Evolutionary conservation across 306 rosid species (phyloP).

Genomic region (Notholithocarpus densiflorus): DNA sequence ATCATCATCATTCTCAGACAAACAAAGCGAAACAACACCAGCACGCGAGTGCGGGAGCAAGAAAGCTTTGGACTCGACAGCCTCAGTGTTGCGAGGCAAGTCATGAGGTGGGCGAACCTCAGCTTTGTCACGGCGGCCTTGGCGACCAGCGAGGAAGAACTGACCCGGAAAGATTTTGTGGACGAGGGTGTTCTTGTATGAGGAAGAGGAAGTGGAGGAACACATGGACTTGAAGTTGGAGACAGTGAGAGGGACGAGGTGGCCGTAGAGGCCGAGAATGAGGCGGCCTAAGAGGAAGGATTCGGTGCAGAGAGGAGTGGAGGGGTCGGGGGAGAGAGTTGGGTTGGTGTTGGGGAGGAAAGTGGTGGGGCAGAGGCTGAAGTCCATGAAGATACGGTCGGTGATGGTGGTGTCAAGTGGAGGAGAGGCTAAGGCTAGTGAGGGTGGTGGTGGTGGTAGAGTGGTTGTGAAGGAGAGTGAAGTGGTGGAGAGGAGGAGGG

Average conservation of each 20-base stretch:
- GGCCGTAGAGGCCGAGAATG: conserved; percentile 83
- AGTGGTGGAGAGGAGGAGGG: conserved; percentile 45
- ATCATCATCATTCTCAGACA: conserved; percentile 80
- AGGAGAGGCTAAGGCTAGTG: background rate
- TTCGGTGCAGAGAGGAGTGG: conserved; percentile 64
- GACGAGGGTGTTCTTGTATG: conserved; percentile 68
- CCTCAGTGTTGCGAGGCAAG: conserved; percentile 61
- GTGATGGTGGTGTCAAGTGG: conserved; percentile 69
- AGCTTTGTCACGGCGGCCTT: conserved; percentile 80
- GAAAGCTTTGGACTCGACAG: conserved; percentile 62
- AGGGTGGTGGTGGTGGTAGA: conserved; percentile 1
- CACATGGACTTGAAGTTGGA: conserved; percentile 83
- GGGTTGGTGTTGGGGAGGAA: conserved; percentile 47
- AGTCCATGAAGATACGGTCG: conserved; percentile 87
- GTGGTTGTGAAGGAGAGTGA: conserved; percentile 30
- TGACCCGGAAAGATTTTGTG: conserved; percentile 77
- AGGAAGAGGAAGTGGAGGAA: conserved; percentile 36
- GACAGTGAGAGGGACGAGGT: conserved; percentile 68
- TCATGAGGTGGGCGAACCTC: conserved; percentile 66
- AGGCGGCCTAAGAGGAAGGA: conserved; percentile 71
- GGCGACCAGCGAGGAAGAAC: conserved; percentile 77
- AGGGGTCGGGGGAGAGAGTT: conserved; percentile 26
- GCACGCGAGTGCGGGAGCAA: conserved; percentile 61
- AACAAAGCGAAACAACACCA: conserved; percentile 72
- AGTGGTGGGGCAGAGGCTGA: conserved; percentile 77